Evolutionary conservation across 1,284 basidiomycete species (phyloP), one percentile per base, ranked within the genome.

Genomic region (Mixia osmundae): DNA sequence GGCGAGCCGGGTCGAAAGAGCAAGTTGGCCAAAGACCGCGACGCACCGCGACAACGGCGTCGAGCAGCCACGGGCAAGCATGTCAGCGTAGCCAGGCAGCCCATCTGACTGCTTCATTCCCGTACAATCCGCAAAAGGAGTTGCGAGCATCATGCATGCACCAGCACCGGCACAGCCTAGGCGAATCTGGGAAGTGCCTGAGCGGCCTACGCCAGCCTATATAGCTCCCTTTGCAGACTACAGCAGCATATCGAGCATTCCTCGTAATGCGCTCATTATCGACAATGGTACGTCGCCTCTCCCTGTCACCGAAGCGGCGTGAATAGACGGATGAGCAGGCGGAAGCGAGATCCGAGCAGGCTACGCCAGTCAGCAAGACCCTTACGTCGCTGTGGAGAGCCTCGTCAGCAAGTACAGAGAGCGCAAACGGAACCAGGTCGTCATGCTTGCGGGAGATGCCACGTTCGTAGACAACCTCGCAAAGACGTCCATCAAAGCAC

Each of bases 261-360:
- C n/a, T n/a, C n/a, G n/a, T n/a, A n/a, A 64, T 0, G 73, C 79
- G 0, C 70, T 95, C 45, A 68, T 89, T 50, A 83, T 94, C 47
- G 87, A 94, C 65, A 87, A 91, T 55, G 89, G 64, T 58, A 35
- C 44, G 52, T 47, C 21, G 24, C 33, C 32, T 25, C 21, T 19
- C 24, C n/a, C 31, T n/a, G 8, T 23, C 12, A 7, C 35, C 8
- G 20, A 15, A n/a, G 12, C 38, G 22, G 30, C 18, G 21, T 29
- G 16, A 21, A 3, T 16, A 25, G 5, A 5, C 15, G 2, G 16
- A 3, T 12, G 23, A 20, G 16, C 40, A 62, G 63, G 87, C 40
- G 72, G 82, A 4, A 77, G 73, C 25, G 71, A 65, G 39, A 62
- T 95, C 39, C 71, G 85, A 29, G 94, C 80, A 50, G 89, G 87